Evolutionary conservation across 2,329 filamentous ascomycete genomes (phyloP).

Genomic region (Nakataea oryzae): DNA sequence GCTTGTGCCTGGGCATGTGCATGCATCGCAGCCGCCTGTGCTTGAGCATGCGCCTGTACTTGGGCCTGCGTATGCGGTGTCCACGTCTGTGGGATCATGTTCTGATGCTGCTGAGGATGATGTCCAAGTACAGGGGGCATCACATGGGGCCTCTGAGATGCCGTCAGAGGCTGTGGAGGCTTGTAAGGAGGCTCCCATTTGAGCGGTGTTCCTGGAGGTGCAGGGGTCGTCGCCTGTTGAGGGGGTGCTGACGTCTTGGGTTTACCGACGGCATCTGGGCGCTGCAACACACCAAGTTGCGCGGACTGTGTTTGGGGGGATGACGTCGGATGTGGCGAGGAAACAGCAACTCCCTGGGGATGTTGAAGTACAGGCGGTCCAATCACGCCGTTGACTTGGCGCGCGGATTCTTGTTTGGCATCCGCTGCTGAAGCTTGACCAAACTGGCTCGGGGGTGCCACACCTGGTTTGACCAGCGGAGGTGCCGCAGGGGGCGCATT

Average conservation of each 20-base stretch:
- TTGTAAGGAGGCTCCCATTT: constrained; percentile 32
- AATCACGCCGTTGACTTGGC: constrained; percentile 8
- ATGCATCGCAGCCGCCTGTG: background rate
- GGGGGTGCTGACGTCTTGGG: constrained; percentile 16
- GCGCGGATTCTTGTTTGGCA: constrained; percentile 2
- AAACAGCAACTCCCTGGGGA: constrained; percentile 22
- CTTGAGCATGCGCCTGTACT: background rate
- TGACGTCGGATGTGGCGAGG: constrained; percentile 15
- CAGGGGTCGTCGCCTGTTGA: constrained; percentile 12
- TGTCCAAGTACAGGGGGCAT: background rate
- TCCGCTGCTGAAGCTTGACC: constrained; percentile 1
- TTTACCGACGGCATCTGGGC: constrained; percentile 20
- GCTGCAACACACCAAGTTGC: constrained; percentile 19
- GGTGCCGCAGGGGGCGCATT: background rate
- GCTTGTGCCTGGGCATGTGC: background rate
- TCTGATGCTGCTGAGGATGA: constrained; percentile 4
- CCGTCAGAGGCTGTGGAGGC: constrained; percentile 17
- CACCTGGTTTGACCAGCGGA: background rate
- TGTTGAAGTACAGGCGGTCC: constrained; percentile 19
- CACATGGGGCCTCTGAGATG: constrained; percentile 9
- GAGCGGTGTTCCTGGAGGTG: constrained; percentile 18
- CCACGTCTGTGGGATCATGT: constrained; percentile 6
- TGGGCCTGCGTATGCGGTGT: constrained; percentile 5
- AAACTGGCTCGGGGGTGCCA: constrained; percentile 1
- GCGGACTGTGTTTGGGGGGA: constrained; percentile 15